These are phyloP conservation scores for Suhomyces sp. DNA, from an alignment of 805 yeast species.

Conservation along the genomic window DNA sequence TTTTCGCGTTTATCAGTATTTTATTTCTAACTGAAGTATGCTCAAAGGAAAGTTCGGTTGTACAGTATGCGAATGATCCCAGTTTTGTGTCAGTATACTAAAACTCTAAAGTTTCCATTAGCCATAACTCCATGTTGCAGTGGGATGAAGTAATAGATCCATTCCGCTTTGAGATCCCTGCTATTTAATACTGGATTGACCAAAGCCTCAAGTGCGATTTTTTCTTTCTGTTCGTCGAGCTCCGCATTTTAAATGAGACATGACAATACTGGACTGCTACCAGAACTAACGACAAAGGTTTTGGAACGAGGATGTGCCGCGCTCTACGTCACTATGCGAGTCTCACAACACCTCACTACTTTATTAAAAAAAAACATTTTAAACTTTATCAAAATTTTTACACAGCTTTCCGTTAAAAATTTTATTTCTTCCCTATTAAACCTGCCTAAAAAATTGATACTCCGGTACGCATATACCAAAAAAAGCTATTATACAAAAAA, in stretches of 20 bases:
- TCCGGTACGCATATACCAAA: neutral
- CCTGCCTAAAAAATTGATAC: neutral
- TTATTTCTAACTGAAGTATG: neutral
- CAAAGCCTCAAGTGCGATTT: neutral
- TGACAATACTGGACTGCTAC: neutral
- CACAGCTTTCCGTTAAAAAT: neutral
- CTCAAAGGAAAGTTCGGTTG: neutral
- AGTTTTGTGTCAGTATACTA: neutral
- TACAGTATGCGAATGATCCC: neutral
- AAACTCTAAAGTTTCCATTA: neutral
- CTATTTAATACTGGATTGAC: neutral
- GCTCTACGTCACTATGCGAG: neutral
- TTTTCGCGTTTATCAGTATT: neutral
- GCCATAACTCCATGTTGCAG: neutral
- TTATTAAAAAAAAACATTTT: too few relatives aligned
- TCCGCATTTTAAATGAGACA: neutral
- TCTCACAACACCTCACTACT: neutral
- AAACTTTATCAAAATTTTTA: too few relatives aligned
- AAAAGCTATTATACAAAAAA: neutral
- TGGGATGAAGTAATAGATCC: neutral
- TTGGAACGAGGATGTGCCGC: neutral
- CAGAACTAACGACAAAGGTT: neutral
- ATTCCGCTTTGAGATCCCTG: neutral
- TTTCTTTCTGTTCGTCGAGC: neutral
- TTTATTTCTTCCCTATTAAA: neutral